Conservation (phyloP, 305 asterid species). For the Lippia alba region DNA sequence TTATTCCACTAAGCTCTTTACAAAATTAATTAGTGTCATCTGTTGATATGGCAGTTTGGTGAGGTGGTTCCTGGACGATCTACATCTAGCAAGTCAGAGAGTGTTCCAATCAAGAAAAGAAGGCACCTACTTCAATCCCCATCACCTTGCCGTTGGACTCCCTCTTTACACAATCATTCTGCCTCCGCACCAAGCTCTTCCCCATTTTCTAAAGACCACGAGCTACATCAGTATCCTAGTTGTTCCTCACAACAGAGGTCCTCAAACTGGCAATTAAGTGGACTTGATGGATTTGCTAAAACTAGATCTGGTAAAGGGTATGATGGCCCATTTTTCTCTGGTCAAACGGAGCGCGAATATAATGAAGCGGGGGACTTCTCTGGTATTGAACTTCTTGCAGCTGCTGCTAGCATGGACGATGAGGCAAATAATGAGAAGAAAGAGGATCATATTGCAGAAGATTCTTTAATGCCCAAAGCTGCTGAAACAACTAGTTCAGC, state of each 20-base stretch:
- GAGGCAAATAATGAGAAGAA: conserved; percentile 39
- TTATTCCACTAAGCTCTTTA: not conserved
- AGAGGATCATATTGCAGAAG: conserved; percentile 39
- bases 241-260: conserved; percentile 45
- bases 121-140: conserved; percentile 58
- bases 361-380: conserved; percentile 65
- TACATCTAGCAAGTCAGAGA: conserved; percentile 51
- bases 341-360: conserved; percentile 34
- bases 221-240: conserved; percentile 43
- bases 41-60: conserved; percentile 54
- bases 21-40: conserved; percentile 1
- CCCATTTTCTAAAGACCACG: conserved; percentile 46
- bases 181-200: conserved; percentile 46
- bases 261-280: conserved; percentile 40
- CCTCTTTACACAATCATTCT: conserved; percentile 38
- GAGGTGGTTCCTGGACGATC: conserved; percentile 44
- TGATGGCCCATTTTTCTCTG: conserved; percentile 35
- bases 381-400: conserved; percentile 88
- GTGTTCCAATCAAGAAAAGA: conserved; percentile 71
- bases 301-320: conserved; percentile 33
- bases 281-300: conserved; percentile 37
- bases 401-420: conserved; percentile 70
- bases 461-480: conserved; percentile 39
- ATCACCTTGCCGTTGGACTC: conserved; percentile 41
- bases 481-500: conserved; percentile 39